Base-by-base conservation (phyloP, 192 early-diverging fungal species). In the Gaertneriomyces semiglobifer region DNA sequence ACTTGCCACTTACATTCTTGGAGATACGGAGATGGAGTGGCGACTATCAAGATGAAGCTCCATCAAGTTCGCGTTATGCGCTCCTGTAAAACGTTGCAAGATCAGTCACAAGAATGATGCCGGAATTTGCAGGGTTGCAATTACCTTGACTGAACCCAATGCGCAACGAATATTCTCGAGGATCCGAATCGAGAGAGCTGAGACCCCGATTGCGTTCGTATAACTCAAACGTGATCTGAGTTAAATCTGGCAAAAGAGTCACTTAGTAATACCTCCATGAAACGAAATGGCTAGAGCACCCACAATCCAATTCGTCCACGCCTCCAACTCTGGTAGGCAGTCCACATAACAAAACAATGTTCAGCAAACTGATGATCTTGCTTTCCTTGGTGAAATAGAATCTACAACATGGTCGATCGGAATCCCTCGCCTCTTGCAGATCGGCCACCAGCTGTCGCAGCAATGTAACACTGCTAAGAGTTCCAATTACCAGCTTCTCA, bases 221-320 rank as follows among this genome's bases (percentile, higher is more conserved):
- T 3, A 98, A 76, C 74, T 98, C 96, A 77, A 98, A 96, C 6
- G 92, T 94, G 57, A 98, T 98, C 65, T 98, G 96, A 1, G 96
- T 96, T 53, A 98, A 73, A 72, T 94, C 90, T 92, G 68, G 18
- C 44, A 43, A 1, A 44, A 7, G 8, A 70, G 10, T 18, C 1
- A 18, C 14, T 57, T n/a, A 33, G 11, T 18, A 2, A 0, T 57
- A 0, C 1, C 12, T 25, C 14, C 19, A 43, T 25, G 33, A n/a
- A 11, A 66, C 57, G 43, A 20, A 56, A 38, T 10, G 10, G 16
- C 19, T 11, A 14, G 9, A 0, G 18, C 20, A 75, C 83, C 78
- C 78, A 92, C 90, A 98, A 66, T 98, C 96, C 14, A 98, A 76
- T 77, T 98, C 96, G 25, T 87, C 88, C 10, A 95, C 79, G 6